A percentile compares a stretch with the other conserved stretches of the same genome.
phyloP scores from a whole-genome alignment of 768 basidiomycete genomes.

The Boletus insuetus region DNA sequence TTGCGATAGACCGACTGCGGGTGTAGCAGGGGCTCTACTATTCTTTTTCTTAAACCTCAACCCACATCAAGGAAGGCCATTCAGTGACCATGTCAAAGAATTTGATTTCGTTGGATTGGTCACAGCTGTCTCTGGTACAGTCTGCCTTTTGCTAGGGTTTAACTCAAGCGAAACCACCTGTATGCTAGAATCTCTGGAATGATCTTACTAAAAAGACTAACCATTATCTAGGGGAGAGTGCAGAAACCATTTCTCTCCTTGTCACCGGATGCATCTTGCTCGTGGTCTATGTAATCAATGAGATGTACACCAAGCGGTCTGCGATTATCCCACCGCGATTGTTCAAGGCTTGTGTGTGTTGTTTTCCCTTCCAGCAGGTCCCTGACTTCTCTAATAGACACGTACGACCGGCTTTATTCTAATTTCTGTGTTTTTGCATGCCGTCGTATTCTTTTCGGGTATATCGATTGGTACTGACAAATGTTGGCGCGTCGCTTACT shows the following conservation, averaged over 20 bases:
- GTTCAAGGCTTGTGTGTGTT: constrained; percentile 28
- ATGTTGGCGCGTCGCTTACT: neutral
- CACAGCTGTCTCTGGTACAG: constrained; percentile 33
- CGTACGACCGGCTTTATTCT: constrained; percentile 37
- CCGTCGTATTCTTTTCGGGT: constrained; percentile 33
- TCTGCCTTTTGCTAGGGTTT: constrained; percentile 40
- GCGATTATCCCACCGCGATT: constrained; percentile 41
- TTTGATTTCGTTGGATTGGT: constrained; percentile 43
- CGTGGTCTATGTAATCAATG: constrained; percentile 31
- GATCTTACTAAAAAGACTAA: neutral
- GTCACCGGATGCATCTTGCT: constrained; percentile 34
- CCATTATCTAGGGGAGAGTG: constrained; percentile 23
- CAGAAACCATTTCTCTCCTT: constrained; percentile 37
- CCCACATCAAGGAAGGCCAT: constrained; percentile 30
- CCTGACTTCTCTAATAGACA: constrained; percentile 25
- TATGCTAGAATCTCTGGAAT: constrained; percentile 6
- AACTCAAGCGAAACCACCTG: constrained; percentile 34
- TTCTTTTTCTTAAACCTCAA: constrained; percentile 38
- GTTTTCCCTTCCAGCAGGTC: neutral
- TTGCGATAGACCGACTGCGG: constrained; percentile 34
- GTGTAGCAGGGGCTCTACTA: constrained; percentile 28
- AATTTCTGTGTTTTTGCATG: constrained; percentile 35
- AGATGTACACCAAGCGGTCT: constrained; percentile 31
- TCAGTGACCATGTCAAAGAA: constrained; percentile 30
- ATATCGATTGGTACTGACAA: neutral